Conservation (phyloP, 192 early-diverging fungal species). For the Coemansia sp. region DNA sequence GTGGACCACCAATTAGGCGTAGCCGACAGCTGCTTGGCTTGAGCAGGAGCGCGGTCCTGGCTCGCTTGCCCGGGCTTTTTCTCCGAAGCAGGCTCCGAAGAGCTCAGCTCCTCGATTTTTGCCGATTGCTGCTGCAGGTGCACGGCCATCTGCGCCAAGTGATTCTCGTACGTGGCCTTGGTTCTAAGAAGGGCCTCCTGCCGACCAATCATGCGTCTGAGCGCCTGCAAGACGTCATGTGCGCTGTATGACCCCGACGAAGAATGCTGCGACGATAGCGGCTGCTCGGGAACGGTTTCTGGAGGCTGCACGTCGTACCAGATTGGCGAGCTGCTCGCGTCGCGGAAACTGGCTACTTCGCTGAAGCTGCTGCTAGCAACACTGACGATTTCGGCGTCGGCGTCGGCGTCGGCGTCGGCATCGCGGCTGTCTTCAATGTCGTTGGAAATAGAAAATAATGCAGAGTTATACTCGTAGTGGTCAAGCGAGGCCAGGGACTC, state of each 20-base stretch:
- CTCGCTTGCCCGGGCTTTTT: neutral
- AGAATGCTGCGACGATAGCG: neutral
- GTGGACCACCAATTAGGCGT: conserved; percentile 46
- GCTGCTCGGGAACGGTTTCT: neutral
- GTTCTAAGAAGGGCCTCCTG: conserved; percentile 27
- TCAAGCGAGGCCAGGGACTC: conserved; percentile 32
- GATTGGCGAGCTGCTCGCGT: conserved; percentile 43
- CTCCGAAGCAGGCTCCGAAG: neutral
- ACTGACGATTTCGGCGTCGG: conserved; percentile 15
- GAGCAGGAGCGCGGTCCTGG: neutral
- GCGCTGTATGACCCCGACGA: conserved; percentile 10
- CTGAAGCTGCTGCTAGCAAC: conserved; percentile 37
- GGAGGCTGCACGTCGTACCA: conserved; percentile 21
- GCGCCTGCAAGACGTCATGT: conserved; percentile 20
- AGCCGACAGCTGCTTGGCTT: conserved; percentile 5
- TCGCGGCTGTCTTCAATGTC: neutral
- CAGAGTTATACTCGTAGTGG: conserved; percentile 9
- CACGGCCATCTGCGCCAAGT: conserved; percentile 43
- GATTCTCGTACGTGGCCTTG: conserved; percentile 28
- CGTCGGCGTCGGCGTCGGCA: neutral
- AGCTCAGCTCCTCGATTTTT: conserved; percentile 10
- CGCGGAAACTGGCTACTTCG: conserved; percentile 38
- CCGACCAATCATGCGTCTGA: conserved; percentile 40
- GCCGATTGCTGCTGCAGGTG: conserved; percentile 34
- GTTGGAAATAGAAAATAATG: neutral